A percentile compares a stretch with the other conserved stretches of the same genome.
These are phyloP conservation scores for Penicillium vulpinum DNA, from an alignment of 2,329 filamentous ascomycete genomes.

Conservation along the genomic window DNA sequence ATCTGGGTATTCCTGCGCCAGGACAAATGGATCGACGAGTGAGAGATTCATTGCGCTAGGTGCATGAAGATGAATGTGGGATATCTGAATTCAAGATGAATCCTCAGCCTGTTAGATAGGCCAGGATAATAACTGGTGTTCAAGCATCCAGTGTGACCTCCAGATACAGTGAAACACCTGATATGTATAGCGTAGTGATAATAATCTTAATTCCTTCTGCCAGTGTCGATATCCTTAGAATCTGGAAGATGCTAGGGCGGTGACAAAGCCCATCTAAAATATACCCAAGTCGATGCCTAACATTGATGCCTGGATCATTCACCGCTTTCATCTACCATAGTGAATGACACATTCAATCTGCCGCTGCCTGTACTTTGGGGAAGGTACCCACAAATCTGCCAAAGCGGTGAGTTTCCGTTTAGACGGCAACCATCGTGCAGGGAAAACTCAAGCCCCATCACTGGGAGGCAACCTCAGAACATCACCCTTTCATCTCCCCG, in stretches of 20 bases:
- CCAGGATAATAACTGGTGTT: constrained; percentile 19
- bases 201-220: constrained; percentile 5
- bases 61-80: neutral
- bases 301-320: neutral
- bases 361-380: constrained; percentile 1
- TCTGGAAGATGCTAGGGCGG: constrained; percentile 12
- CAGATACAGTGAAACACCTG: neutral
- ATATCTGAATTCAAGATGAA: neutral
- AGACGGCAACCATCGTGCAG: constrained; percentile 23
- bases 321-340: constrained; percentile 1
- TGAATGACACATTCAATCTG: neutral
- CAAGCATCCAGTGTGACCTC: constrained; percentile 27
- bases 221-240: constrained; percentile 2
- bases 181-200: neutral
- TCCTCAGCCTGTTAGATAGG: constrained; percentile 28
- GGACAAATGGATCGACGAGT: constrained; percentile 69
- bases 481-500: constrained; percentile 45
- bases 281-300: constrained; percentile 3
- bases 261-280: constrained; percentile 8
- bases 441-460: constrained; percentile 45
- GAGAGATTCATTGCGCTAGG: constrained; percentile 65
- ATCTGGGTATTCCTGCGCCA: constrained; percentile 84
- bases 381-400: constrained; percentile 10
- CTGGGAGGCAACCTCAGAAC: constrained; percentile 43
- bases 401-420: constrained; percentile 25